Percentiles rank a stretch among this genome's conserved stretches.
Evolutionary conservation across 2,329 filamentous ascomycete species (phyloP).

Genomic region (Penicillium sp.): DNA sequence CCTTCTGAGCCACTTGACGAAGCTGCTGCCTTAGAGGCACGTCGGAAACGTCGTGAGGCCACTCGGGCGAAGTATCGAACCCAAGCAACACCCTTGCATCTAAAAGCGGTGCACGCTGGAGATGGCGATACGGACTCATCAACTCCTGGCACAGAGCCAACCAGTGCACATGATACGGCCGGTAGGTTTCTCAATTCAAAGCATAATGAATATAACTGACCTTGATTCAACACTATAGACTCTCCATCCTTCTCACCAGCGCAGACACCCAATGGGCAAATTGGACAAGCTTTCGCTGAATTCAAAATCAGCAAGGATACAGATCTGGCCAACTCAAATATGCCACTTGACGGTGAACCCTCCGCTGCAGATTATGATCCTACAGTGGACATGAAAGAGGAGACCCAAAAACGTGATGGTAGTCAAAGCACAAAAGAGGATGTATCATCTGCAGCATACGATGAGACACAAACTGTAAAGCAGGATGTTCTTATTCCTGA

Average conservation of each 20-base stretch:
- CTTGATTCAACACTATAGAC: constrained; percentile 12
- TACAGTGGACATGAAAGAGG: constrained; percentile 82
- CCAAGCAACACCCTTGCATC: constrained; percentile 69
- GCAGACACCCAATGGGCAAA: constrained; percentile 50
- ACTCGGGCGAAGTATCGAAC: constrained; percentile 77
- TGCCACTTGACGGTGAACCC: constrained; percentile 56
- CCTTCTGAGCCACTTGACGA: constrained; percentile 70
- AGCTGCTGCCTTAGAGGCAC: constrained; percentile 79
- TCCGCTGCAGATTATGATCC: constrained; percentile 95
- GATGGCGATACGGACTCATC: constrained; percentile 56
- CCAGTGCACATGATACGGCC: constrained; percentile 36
- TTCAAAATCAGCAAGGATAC: constrained; percentile 67
- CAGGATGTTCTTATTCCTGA: constrained; percentile 54
- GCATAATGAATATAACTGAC: constrained; percentile 9
- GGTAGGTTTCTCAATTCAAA: constrained; percentile 33
- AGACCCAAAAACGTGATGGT: constrained; percentile 66
- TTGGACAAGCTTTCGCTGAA: constrained; percentile 56
- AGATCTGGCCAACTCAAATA: constrained; percentile 61
- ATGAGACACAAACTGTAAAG: constrained; percentile 56
- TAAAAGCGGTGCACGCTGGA: constrained; percentile 69
- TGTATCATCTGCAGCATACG: constrained; percentile 56
- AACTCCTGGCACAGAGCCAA: constrained; percentile 51
- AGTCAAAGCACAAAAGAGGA: constrained; percentile 61
- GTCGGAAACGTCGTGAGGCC: constrained; percentile 79
- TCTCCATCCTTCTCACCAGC: constrained; percentile 45